These are phyloP conservation scores for Acer saccharum DNA, from an alignment of 345 rosid species.

Conservation along the genomic window DNA sequence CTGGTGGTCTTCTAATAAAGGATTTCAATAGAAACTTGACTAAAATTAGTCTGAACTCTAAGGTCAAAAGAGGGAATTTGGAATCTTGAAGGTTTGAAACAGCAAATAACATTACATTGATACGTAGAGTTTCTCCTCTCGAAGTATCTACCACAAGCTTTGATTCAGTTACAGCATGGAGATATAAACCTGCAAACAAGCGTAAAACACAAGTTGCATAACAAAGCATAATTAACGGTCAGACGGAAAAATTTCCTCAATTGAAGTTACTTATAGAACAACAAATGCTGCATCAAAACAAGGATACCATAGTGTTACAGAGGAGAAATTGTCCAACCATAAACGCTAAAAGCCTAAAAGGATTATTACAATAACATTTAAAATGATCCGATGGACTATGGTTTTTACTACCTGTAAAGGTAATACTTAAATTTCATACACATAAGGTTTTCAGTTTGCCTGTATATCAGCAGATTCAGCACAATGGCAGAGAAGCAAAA, in stretches of 20 bases:
- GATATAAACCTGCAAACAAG: conserved; percentile 69
- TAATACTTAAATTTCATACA: not conserved
- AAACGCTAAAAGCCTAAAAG: too few species aligned
- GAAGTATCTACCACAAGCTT: conserved; percentile 97
- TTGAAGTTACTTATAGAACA: not conserved
- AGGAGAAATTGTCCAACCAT: not conserved
- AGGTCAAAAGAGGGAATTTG: not conserved
- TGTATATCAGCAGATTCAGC: not conserved
- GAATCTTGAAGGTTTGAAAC: not conserved
- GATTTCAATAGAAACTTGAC: not conserved
- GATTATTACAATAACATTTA: not conserved
- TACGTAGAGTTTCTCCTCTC: conserved; percentile 83
- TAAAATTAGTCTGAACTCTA: conserved; percentile 9
- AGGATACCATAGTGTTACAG: not conserved
- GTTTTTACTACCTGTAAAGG: not conserved
- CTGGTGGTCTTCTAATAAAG: not conserved
- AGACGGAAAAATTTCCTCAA: not conserved
- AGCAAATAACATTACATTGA: conserved; percentile 61
- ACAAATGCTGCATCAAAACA: not conserved
- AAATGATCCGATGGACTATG: not conserved
- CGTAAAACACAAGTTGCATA: not conserved
- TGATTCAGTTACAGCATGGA: conserved; percentile 83
- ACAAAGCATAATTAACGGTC: conserved; percentile 5
- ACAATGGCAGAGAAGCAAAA: not conserved
- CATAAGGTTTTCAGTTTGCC: not conserved